Percentiles rank a stretch among this genome's conserved stretches.
phyloP scores from a whole-genome alignment of 345 rosid species.

The Erucastrum elatum region DNA sequence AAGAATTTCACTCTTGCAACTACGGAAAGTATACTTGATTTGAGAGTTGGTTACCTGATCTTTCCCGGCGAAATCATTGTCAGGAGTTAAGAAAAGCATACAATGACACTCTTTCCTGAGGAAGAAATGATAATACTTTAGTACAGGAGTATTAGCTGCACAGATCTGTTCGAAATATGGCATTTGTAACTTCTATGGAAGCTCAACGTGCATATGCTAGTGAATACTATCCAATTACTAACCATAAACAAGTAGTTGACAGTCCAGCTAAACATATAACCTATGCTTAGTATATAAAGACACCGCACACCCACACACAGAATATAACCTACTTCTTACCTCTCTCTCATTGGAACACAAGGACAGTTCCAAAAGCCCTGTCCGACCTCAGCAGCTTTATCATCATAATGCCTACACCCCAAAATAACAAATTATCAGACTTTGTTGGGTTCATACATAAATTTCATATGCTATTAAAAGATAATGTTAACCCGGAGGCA shows the following conservation, averaged over 20 bases:
- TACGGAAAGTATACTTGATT: background rate
- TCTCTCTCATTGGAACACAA: constrained; percentile 99
- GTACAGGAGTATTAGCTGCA: background rate
- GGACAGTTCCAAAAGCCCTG: constrained; percentile 99
- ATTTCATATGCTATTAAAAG: background rate
- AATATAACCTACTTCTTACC: constrained; percentile 46
- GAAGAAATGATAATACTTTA: background rate
- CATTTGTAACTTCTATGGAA: no score
- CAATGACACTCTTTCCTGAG: constrained; percentile 99
- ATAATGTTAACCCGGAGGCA: background rate
- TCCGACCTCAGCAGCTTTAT: constrained; percentile 81
- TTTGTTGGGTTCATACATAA: background rate
- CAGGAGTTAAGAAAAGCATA: constrained; percentile 98
- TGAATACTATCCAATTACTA: background rate
- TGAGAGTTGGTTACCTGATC: constrained; percentile 66
- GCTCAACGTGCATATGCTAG: background rate
- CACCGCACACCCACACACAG: background rate
- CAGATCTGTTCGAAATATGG: no score
- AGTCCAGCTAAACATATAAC: background rate
- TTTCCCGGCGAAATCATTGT: constrained; percentile 88
- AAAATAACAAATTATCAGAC: background rate
- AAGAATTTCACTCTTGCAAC: background rate
- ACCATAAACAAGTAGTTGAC: background rate
- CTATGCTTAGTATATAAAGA: background rate
- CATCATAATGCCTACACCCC: constrained; percentile 84